phyloP scores from a whole-genome alignment of 179 eudicot genomes.

The Nepenthes alata region DNA sequence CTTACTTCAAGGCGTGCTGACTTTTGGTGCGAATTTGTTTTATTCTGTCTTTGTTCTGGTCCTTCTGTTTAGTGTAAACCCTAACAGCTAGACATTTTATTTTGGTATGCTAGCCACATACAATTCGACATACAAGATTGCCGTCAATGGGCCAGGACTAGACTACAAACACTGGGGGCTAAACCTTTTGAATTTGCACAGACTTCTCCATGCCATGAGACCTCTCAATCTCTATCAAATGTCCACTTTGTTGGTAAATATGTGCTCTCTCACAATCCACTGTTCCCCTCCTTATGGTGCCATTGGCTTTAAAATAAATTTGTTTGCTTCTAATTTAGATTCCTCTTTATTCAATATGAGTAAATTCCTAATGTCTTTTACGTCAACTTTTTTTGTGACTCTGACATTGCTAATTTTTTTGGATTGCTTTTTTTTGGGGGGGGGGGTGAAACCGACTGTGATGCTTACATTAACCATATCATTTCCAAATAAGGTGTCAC shows the following conservation, averaged over 20 bases:
- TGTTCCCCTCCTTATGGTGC: no score
- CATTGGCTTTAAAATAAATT: no score
- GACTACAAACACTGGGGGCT: constrained; percentile 51
- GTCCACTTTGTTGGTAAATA: constrained; percentile 31
- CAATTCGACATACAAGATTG: constrained; percentile 40
- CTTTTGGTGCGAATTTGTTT: constrained; percentile 32
- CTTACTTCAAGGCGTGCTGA: constrained; percentile 31
- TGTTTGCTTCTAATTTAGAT: no score
- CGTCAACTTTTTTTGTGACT: no score
- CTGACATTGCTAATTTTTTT: no score
- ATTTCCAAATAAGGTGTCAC: no score
- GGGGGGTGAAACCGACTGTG: no score
- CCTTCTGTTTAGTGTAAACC: not conserved
- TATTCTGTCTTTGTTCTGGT: not conserved
- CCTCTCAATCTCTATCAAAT: constrained; percentile 28
- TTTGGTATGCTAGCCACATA: constrained; percentile 26
- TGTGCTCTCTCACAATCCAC: not conserved
- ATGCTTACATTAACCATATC: no score
- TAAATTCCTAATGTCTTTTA: no score
- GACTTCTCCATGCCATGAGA: constrained; percentile 60
- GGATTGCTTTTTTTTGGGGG: no score
- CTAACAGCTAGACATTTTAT: not conserved
- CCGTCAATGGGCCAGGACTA: constrained; percentile 62
- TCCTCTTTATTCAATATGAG: no score
- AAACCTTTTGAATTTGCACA: constrained; percentile 65